Evolutionary conservation across 257 asterid genomes (phyloP), one percentile per base, ranked within the genome.

Genomic region (Solanum infundibuliforme): DNA sequence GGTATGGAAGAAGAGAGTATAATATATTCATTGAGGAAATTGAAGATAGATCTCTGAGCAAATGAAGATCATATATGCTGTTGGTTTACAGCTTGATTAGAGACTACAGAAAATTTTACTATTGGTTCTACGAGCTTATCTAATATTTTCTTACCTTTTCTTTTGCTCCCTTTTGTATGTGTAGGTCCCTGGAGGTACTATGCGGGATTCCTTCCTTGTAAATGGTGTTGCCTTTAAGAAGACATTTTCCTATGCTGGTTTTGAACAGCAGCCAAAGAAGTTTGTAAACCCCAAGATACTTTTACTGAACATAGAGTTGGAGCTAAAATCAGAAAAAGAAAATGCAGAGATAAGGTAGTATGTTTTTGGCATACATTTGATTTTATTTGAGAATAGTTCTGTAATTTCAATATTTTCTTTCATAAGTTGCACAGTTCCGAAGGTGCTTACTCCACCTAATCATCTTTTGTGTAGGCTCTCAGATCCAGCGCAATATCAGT

Each of bases 231-330:
- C 99, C 87, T 97, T 97, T 93, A 97, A 97, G 89, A 97, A 97
- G 94, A 97, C 99, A 85, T 97, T 97, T 92, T 97, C 99, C 38
- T 97, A 97, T 93, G 99, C 99, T 87, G 99, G 99, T 88, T 96
- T 97, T 91, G 99, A 97, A 92, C 99, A 97, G 92, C 99, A 97
- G 85, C 99, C 99, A 14, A 97, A 97, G 89, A 94, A 92, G 88
- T 95, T 97, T 89, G 52, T 91, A 58, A 92, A 92, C 87, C 99
- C 98, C 87, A 94, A 93, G 94, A 93, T 97, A 81, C 98, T 97
- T 82, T 86, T 97, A 89, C 94, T 97, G 65, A 97, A 97, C 93
- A 95, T 97, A 69, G 99, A 97, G 88, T 89, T 97, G 94, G 99
- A 97, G 90, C 92, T 97, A 87, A 97, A 97, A 91, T 97, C 99